Conservation (phyloP, 192 early-diverging fungal species). For the Coemansia biformis region DNA sequence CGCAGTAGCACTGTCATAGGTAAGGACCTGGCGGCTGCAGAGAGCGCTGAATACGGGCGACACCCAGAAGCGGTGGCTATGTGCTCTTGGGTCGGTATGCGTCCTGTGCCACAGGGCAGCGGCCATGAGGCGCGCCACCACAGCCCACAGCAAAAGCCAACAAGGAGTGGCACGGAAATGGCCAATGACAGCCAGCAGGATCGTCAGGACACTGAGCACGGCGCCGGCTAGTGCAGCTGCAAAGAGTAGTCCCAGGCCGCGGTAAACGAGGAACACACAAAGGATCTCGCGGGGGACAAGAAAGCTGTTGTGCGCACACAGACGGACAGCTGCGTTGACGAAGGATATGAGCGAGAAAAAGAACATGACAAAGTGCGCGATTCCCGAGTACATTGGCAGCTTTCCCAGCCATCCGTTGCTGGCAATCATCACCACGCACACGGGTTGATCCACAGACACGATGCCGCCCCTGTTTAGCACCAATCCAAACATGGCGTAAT, state of each 20-base stretch:
- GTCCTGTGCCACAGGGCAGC: slow-evolving; percentile 19
- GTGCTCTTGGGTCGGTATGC: slow-evolving; percentile 10
- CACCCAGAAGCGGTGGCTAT: slow-evolving; percentile 11
- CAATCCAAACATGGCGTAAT: slow-evolving; percentile 15
- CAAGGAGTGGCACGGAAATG: slow-evolving; percentile 5
- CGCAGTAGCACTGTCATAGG: too few species aligned
- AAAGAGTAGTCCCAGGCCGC: slow-evolving; percentile 28
- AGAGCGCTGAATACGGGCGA: slow-evolving; percentile 7
- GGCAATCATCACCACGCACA: background rate
- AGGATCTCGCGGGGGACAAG: slow-evolving; percentile 13
- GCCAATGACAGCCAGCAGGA: slow-evolving; percentile 4
- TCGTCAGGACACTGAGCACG: slow-evolving; percentile 1
- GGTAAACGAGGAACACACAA: slow-evolving; percentile 15
- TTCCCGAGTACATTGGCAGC: slow-evolving; percentile 13
- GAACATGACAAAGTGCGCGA: slow-evolving; percentile 12
- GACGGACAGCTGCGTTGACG: slow-evolving; percentile 23
- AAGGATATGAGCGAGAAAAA: slow-evolving; percentile 28
- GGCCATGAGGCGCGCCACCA: slow-evolving; percentile 16
- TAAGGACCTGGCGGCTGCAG: background rate
- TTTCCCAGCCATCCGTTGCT: slow-evolving; percentile 14
- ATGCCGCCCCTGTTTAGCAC: background rate
- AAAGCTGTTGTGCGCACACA: slow-evolving; percentile 12
- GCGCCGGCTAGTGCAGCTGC: slow-evolving; percentile 1
- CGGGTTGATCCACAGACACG: too few species aligned
- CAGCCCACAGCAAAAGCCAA: slow-evolving; percentile 25